Evolutionary conservation across 805 yeast species (phyloP), one percentile per base, ranked within the genome.

Genomic region (Wickerhamomyces mucosus): DNA sequence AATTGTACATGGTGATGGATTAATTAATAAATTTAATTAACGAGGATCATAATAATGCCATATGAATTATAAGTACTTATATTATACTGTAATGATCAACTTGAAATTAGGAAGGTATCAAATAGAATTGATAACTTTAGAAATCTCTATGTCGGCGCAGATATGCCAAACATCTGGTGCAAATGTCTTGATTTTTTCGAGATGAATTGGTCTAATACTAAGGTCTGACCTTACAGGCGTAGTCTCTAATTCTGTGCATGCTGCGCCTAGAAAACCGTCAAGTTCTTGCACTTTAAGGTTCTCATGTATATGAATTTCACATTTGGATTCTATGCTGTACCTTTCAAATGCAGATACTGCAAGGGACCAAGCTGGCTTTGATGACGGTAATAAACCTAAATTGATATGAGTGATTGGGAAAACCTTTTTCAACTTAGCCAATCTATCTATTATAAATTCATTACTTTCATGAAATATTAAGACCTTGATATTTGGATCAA

Each of bases 161-260:
- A 81, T 58, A 43, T 84, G 95, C 78, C 82, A 78, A 2, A 85
- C 75, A 29, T 79, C 89, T 0, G 95, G 95, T 0, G 95, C 94
- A 63, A 76, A 84, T 0, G 89, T 80, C 56, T 84, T 85, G 34
- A 85, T 81, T 41, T 61, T 69, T 39, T 80, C 84, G 8, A 77
- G 37, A 37, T 72, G 75, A 2, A 26, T 17, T 5, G 46, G 41
- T n/a, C 16, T 16, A 2, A 37, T 18, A 17, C 18, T 22, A 6
- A 37, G 4, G 19, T 28, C 38, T 15, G 22, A 31, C 9, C 11
- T 11, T 3, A 18, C 22, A 11, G 29, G 18, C 9, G 33, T 9
- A 9, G 38, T 23, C 13, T 33, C n/a, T 3, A 27, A n/a, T n/a
- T n/a, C n/a, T n/a, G n/a, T n/a, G n/a, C n/a, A n/a, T n/a, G n/a